phyloP scores from a whole-genome alignment of 1,284 basidiomycete genomes.

The Amylostereum chailletii region DNA sequence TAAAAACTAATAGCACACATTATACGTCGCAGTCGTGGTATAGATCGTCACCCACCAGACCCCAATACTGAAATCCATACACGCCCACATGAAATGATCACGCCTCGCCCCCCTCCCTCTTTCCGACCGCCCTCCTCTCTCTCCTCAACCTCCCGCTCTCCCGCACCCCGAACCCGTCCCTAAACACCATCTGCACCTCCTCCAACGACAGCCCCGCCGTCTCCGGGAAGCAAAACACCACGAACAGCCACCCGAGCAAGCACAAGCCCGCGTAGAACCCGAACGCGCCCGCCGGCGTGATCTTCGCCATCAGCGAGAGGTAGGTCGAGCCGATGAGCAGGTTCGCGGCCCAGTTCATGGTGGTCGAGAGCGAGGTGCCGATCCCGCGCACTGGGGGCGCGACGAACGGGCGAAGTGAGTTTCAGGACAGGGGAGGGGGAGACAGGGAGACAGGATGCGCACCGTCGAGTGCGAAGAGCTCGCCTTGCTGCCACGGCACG shows the following conservation, averaged over 20 bases:
- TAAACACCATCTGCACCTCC: constrained; percentile 60
- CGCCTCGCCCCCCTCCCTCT: too few relatives aligned
- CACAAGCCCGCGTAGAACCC: constrained; percentile 76
- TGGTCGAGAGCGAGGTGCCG: constrained; percentile 73
- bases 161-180: constrained; percentile 46
- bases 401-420: constrained; percentile 1
- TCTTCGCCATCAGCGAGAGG: constrained; percentile 67
- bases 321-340: constrained; percentile 74
- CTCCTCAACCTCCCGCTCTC: constrained; percentile 40
- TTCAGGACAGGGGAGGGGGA: background rate
- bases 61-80: too few relatives aligned
- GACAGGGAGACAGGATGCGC: constrained; percentile 9
- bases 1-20: too few relatives aligned
- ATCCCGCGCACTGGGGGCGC: constrained; percentile 57
- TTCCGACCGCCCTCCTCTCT: constrained; percentile 16
- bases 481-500: constrained; percentile 84
- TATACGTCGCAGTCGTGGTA: too few relatives aligned
- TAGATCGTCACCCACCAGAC: too few relatives aligned
- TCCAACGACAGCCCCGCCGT: constrained; percentile 71
- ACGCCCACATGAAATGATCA: too few relatives aligned
- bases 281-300: constrained; percentile 74
- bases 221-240: constrained; percentile 67
- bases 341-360: constrained; percentile 77
- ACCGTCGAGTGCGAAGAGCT: constrained; percentile 73
- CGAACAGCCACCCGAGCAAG: constrained; percentile 62